Base-by-base conservation (phyloP, 1,284 basidiomycete species). In the Phellopilus nigrolimitatus region DNA sequence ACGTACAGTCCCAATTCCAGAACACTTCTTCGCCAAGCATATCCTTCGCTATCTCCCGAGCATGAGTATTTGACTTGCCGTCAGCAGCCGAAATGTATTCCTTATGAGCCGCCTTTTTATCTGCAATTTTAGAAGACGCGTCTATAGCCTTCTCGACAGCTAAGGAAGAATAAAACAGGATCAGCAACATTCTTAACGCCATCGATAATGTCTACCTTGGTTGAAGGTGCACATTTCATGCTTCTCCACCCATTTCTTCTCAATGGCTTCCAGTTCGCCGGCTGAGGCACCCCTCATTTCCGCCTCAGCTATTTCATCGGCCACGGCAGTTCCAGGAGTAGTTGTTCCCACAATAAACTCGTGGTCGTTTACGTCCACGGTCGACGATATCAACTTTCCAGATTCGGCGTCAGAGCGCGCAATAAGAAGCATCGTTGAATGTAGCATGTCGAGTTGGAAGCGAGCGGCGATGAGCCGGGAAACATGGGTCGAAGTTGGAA, bases 401-500 rank as follows among this genome's bases (percentile, higher is more conserved):
- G 85, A 87, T 69, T 95, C 91, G 8, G 92, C 87, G 66, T 97
- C 94, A 3, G 94, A 95, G 51, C 93, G 84, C 7, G 91, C 91
- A 58, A 97, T 91, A 55, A 93, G 69, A 37, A 94, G 79, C 80
- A 93, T 93, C 13, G 90, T 87, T 47, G 87, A 85, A 63, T 90
- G 86, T 58, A 95, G 75, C 53, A 95, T 72, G 67, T 95, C 92
- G 58, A 91, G 81, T 67, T 93, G 91, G 73, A 94, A 91, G 24
- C 92, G 86, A 27, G 88, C 75, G 10, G 91, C 80, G 57, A 91
- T 75, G 50, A 95, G 79, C 30, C 93, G 84, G 44, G 88, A 87
- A 56, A 91, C 74, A 63, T 95, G 92, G 19, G 89, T 85, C 8
- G 88, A 90, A 3, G 88, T 84, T 12, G 92, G 92, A 1, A 95